A percentile compares a stretch with the other conserved stretches of the same genome.
Evolutionary conservation across 805 yeast species (phyloP).

Genomic region (Cyberlindnera galapagoensis): DNA sequence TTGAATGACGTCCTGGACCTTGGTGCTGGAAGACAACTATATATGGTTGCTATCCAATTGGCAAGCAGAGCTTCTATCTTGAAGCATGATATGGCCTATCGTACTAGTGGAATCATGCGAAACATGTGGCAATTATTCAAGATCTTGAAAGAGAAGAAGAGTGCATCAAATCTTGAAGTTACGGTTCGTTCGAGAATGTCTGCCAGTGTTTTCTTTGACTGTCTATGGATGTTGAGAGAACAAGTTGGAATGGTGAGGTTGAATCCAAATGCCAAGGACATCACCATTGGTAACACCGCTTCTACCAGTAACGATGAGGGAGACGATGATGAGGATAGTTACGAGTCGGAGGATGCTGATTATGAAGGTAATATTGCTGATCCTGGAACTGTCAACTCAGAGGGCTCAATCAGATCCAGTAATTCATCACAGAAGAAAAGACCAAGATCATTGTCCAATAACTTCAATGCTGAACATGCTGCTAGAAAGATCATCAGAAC

Average conservation of each 20-base stretch:
- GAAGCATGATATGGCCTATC: conserved; percentile 87
- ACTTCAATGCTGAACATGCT: conserved; percentile 58
- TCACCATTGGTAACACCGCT: conserved; percentile 8
- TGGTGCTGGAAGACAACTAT: conserved; percentile 64
- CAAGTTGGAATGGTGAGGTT: conserved; percentile 81
- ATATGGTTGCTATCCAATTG: conserved; percentile 57
- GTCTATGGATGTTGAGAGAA: conserved; percentile 76
- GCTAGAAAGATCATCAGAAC: conserved; percentile 73
- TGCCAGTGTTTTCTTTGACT: conserved; percentile 89
- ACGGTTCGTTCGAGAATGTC: conserved; percentile 80
- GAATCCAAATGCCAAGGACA: conserved; percentile 23
- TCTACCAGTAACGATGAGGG: conserved; percentile 17
- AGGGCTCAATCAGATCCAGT: conserved; percentile 24
- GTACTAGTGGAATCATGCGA: conserved; percentile 90
- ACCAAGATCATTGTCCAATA: conserved; percentile 45
- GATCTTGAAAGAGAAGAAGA: conserved; percentile 47
- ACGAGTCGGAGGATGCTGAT: conserved; percentile 16
- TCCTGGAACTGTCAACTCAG: conserved; percentile 29
- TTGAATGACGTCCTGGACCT: conserved; percentile 60
- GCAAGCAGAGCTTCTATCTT: conserved; percentile 77
- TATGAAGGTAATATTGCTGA: conserved; percentile 18
- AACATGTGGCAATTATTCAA: conserved; percentile 88
- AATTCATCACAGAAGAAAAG: conserved; percentile 26
- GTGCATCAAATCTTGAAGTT: conserved; percentile 35
- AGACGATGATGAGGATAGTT: conserved; percentile 23